Base-by-base conservation (phyloP, 2,329 filamentous ascomycete genomes). In the Chalara sp. region DNA sequence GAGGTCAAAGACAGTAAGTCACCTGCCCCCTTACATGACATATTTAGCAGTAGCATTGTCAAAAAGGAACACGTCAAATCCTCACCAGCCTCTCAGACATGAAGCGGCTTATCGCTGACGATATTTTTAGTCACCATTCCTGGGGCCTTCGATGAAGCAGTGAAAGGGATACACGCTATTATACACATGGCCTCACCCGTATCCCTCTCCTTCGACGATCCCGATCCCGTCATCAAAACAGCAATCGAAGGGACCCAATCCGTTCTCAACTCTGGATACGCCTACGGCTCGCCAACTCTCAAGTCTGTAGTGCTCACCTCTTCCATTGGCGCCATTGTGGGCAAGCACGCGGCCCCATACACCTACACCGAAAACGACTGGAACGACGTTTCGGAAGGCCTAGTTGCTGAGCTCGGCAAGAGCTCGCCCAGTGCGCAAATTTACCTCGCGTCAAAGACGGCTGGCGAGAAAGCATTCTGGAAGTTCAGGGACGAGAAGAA, bases 231-330 rank as follows among this genome's bases (percentile, higher is more conserved):
- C 30, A 60, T 67, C 29, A 53, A 54, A 8, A 49, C 55, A 5
- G 57, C 63, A 5, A 57, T 62, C 5, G 57, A 55, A 29, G 61
- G 65, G 1, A 63, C 59, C 5, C 60, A 62, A 8, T 56, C 55
- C 0, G 32, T 65, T 6, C 65, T 68, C 4, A 53, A 56, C 31
- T 57, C 57, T 1, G 65, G 65, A 0, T 55, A 63, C 31, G 67
- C 67, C 55, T 54, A 57, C 4, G 66, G 64, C 2, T 21, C 21
- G 21, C 54, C 67, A 0, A 62, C 61, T 5, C 62, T 77, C 0
- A 67, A 66, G 49, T 63, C 69, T 1, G 68, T 75, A 32, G 68
- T 76, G 5, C 56, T 69, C 37, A 73, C 70, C 0, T 69, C 66
- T 13, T 71, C 68, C 1, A 46, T 55, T 8, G 51, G 51, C 5